Conservation (phyloP, 805 yeast genomes). For the Candida chauliodis region DNA sequence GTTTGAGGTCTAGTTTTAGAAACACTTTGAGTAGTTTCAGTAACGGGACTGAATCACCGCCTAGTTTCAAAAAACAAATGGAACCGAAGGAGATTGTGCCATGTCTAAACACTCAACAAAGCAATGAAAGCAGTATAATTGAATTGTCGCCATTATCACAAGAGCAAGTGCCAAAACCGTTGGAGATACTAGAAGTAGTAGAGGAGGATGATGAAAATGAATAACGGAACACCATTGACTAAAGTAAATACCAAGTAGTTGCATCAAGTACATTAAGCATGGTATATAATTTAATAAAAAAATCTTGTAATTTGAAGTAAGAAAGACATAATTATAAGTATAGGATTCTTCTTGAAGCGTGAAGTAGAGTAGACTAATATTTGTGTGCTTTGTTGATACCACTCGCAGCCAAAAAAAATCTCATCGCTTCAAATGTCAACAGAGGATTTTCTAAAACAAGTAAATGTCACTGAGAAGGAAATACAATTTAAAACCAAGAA, state of each 20-base stretch:
- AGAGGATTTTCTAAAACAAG: too few species aligned
- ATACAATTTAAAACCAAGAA: too few species aligned
- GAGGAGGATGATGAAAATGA: conserved; percentile 1
- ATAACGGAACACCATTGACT: background rate
- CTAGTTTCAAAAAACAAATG: conserved; percentile 3
- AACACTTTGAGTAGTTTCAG: conserved; percentile 5
- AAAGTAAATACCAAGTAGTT: background rate
- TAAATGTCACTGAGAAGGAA: too few species aligned
- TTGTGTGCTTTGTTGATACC: too few species aligned
- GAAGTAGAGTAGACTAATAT: too few species aligned
- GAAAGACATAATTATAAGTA: too few species aligned
- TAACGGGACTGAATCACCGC: conserved; percentile 5
- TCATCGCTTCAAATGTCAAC: too few species aligned
- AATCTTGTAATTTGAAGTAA: too few species aligned
- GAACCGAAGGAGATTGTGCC: background rate
- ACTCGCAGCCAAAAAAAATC: too few species aligned
- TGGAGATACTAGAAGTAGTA: conserved; percentile 4
- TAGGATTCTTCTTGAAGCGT: too few species aligned
- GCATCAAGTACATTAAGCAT: too few species aligned
- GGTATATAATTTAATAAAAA: too few species aligned
- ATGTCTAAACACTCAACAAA: background rate
- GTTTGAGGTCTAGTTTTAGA: conserved; percentile 5
- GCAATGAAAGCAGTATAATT: background rate
- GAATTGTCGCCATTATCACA: conserved; percentile 2
- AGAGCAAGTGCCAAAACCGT: background rate